phyloP scores from a whole-genome alignment of 1,139 yeast genomes.

The Suhomyces kunorum region DNA sequence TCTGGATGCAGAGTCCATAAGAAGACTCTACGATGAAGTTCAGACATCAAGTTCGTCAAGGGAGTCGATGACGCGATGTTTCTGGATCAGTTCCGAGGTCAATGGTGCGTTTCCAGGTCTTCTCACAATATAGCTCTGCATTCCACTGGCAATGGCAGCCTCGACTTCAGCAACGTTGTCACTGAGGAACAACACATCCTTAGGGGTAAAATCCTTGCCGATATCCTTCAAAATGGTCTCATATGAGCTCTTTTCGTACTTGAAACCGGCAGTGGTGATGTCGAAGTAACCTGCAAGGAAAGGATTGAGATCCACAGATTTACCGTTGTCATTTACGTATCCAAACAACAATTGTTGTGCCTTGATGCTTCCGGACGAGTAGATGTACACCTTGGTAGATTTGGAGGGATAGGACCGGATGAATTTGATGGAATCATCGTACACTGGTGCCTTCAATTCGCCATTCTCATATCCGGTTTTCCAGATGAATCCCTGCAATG shows the following conservation, averaged over 20 bases:
- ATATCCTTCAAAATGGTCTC: slow-evolving; percentile 53
- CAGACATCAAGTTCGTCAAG: slow-evolving; percentile 6
- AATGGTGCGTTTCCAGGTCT: slow-evolving; percentile 77
- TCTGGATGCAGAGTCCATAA: too few species aligned
- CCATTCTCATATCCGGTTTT: slow-evolving; percentile 73
- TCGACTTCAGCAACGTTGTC: slow-evolving; percentile 69
- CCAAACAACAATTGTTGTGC: slow-evolving; percentile 81
- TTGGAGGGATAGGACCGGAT: slow-evolving; percentile 40
- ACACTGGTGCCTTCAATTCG: slow-evolving; percentile 74
- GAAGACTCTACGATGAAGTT: background rate
- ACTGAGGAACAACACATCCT: slow-evolving; percentile 63
- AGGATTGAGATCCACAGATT: slow-evolving; percentile 51
- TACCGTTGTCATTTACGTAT: slow-evolving; percentile 47
- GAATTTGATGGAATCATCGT: slow-evolving; percentile 65
- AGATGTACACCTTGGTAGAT: slow-evolving; percentile 55
- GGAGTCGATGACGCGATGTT: slow-evolving; percentile 8
- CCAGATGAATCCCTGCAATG: slow-evolving; percentile 87
- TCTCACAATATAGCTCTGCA: slow-evolving; percentile 58
- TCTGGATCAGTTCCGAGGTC: slow-evolving; percentile 27
- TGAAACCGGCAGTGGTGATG: slow-evolving; percentile 80
- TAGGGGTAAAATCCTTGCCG: slow-evolving; percentile 25
- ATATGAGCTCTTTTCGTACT: slow-evolving; percentile 61
- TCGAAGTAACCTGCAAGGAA: slow-evolving; percentile 73
- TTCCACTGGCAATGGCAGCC: slow-evolving; percentile 72
- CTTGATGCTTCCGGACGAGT: slow-evolving; percentile 87